Percentiles rank a stretch among this genome's conserved stretches.
phyloP scores from a whole-genome alignment of 2,329 filamentous ascomycete species.

The Monosporascus sp. region DNA sequence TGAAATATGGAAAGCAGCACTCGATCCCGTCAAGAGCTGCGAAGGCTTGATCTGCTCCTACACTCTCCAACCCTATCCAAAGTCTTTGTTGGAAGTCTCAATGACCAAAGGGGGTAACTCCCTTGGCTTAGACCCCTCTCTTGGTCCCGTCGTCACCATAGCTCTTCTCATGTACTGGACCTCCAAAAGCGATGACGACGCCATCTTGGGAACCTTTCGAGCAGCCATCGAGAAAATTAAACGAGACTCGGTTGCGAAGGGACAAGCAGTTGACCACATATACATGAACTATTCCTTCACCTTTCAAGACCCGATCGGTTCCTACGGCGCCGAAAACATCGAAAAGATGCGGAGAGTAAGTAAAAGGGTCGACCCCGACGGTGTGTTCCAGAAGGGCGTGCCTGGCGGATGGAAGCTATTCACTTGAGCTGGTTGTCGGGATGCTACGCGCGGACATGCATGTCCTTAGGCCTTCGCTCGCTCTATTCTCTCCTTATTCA shows the following conservation, averaged over 20 bases:
- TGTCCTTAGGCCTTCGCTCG: too few relatives aligned
- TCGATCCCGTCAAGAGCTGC: conserved; percentile 3
- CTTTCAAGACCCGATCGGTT: conserved; percentile 11
- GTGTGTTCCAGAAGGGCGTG: conserved; percentile 20
- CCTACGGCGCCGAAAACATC: conserved; percentile 12
- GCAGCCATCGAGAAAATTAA: conserved; percentile 3
- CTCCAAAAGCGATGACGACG: conserved; percentile 6
- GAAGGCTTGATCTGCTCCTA: conserved; percentile 6
- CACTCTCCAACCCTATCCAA: conserved; percentile 12
- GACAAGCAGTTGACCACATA: conserved; percentile 1
- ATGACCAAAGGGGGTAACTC: conserved; percentile 6
- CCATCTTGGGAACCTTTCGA: conserved; percentile 1
- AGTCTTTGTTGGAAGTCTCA: conserved; percentile 3
- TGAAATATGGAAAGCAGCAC: not conserved
- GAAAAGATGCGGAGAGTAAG: conserved; percentile 12
- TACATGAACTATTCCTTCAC: conserved; percentile 16
- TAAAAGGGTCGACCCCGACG: conserved; percentile 19
- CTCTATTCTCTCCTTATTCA: too few relatives aligned
- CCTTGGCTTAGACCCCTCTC: conserved; percentile 2
- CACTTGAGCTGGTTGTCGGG: not conserved
- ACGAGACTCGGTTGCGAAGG: conserved; percentile 1
- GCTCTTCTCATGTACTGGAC: conserved; percentile 8
- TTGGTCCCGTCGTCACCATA: conserved; percentile 6
- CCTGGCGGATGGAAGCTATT: conserved; percentile 17
- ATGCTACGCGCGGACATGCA: too few relatives aligned